These are phyloP conservation scores for Fagopyrum esculentum DNA, from an alignment of 148 eudicot genomes.

Conservation along the genomic window DNA sequence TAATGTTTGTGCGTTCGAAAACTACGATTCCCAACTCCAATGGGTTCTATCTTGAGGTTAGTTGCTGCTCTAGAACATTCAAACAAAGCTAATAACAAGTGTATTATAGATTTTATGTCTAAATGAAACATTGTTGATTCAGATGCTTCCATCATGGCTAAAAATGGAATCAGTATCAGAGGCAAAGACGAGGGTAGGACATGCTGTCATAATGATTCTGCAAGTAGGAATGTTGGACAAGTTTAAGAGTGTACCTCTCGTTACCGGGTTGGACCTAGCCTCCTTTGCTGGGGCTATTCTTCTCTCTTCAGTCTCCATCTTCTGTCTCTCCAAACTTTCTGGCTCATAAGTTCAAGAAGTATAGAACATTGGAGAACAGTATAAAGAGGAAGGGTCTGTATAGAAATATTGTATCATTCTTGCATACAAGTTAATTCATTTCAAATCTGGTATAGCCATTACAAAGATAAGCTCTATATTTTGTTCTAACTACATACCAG, in stretches of 20 bases:
- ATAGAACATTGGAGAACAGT: not conserved
- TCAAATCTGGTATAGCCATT: not conserved
- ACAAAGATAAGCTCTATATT: not conserved
- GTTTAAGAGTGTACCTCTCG: conserved; percentile 49
- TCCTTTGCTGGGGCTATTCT: conserved; percentile 61
- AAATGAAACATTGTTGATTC: not conserved
- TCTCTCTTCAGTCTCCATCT: conserved; percentile 46
- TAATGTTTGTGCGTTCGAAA: conserved; percentile 48
- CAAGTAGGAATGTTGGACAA: conserved; percentile 72
- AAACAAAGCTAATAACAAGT: not conserved
- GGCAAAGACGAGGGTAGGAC: conserved; percentile 67
- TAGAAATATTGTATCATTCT: not conserved
- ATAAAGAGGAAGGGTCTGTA: not conserved
- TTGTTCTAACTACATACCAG: not conserved
- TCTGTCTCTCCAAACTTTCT: conserved; percentile 48
- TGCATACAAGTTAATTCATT: not conserved
- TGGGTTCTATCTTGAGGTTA: conserved; percentile 41
- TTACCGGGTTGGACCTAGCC: conserved; percentile 52
- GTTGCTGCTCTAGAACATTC: not conserved
- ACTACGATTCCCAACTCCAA: conserved; percentile 24
- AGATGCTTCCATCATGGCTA: conserved; percentile 46
- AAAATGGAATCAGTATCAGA: conserved; percentile 38
- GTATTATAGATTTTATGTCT: not conserved
- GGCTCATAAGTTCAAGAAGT: not conserved
- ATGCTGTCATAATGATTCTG: conserved; percentile 53